Evolutionary conservation across 441 rosid genomes (phyloP).

Genomic region (Populus hybrid): DNA sequence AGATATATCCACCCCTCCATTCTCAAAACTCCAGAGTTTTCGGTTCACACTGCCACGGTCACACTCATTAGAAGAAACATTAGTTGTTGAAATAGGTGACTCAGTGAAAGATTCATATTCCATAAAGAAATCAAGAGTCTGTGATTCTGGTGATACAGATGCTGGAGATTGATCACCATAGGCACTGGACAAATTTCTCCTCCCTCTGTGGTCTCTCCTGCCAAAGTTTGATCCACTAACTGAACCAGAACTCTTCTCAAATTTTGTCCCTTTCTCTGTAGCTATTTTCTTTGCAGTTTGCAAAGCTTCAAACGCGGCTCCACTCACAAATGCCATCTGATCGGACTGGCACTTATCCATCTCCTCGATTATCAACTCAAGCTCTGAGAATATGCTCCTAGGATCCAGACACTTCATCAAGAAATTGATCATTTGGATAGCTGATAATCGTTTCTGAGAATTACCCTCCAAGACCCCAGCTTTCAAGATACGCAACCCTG

Average conservation of each 20-base stretch:
- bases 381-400: conserved; percentile 72
- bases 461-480: conserved; percentile 63
- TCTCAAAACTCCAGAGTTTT: conserved; percentile 61
- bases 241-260: conserved; percentile 59
- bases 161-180: conserved; percentile 42
- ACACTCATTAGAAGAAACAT: conserved; percentile 38
- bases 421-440: conserved; percentile 94
- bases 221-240: conserved; percentile 66
- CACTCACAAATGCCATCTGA: conserved; percentile 71
- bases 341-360: conserved; percentile 82
- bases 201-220: conserved; percentile 37
- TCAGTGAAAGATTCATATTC: conserved; percentile 67
- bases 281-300: conserved; percentile 67
- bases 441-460: conserved; percentile 76
- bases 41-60: conserved; percentile 67
- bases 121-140: conserved; percentile 56
- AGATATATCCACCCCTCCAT: conserved; percentile 77
- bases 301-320: conserved; percentile 83
- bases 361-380: conserved; percentile 61
- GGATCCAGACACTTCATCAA: conserved; percentile 88
- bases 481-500: conserved; percentile 65
- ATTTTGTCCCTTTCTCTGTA: conserved; percentile 41
- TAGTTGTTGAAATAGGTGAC: conserved; percentile 62
- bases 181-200: conserved; percentile 28
- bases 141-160: conserved; percentile 79